Evolutionary conservation across 208 protist species (phyloP).

Genomic region (Kentomonas sorsogonicus): DNA sequence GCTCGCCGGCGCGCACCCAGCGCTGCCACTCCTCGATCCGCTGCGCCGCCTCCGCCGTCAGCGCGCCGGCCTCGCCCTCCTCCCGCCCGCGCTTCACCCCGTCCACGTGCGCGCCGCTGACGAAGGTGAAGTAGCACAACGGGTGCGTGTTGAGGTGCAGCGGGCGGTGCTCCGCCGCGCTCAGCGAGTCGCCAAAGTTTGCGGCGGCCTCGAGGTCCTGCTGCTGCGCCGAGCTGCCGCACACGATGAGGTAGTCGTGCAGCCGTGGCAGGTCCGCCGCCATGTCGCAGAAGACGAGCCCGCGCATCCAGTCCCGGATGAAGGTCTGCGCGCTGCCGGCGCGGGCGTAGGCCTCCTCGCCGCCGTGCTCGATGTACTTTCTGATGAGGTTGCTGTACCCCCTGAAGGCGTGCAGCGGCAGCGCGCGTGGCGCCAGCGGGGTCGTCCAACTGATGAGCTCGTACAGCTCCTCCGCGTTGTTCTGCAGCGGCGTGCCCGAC

Average conservation of each 20-base stretch:
- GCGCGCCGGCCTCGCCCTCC: slow-evolving; percentile 2
- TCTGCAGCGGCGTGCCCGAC: slow-evolving; percentile 89
- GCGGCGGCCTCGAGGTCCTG: slow-evolving; percentile 1
- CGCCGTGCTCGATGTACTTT: slow-evolving; percentile 65
- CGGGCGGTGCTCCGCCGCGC: slow-evolving; percentile 58
- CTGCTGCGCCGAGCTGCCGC: slow-evolving; percentile 56
- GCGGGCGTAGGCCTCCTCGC: slow-evolving; percentile 40
- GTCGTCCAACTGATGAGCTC: slow-evolving; percentile 79
- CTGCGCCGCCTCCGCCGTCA: neutral
- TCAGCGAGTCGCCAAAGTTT: slow-evolving; percentile 14
- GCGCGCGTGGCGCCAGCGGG: slow-evolving; percentile 30
- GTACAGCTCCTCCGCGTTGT: slow-evolving; percentile 80
- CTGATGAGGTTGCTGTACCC: slow-evolving; percentile 54
- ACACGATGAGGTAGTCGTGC: slow-evolving; percentile 80
- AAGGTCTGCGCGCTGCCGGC: slow-evolving; percentile 62
- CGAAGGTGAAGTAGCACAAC: slow-evolving; percentile 71
- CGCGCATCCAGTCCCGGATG: slow-evolving; percentile 82
- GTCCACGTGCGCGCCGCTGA: slow-evolving; percentile 23
- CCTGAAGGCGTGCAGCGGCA: slow-evolving; percentile 49
- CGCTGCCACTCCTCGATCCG: slow-evolving; percentile 32
- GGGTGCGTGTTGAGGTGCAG: slow-evolving; percentile 81
- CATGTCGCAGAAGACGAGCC: slow-evolving; percentile 83
- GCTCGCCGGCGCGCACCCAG: neutral
- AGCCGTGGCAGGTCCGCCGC: slow-evolving; percentile 73
- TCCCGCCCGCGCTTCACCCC: slow-evolving; percentile 1